Base-by-base conservation (phyloP, 2,329 filamentous ascomycete genomes). In the Xylariaceae sp. region DNA sequence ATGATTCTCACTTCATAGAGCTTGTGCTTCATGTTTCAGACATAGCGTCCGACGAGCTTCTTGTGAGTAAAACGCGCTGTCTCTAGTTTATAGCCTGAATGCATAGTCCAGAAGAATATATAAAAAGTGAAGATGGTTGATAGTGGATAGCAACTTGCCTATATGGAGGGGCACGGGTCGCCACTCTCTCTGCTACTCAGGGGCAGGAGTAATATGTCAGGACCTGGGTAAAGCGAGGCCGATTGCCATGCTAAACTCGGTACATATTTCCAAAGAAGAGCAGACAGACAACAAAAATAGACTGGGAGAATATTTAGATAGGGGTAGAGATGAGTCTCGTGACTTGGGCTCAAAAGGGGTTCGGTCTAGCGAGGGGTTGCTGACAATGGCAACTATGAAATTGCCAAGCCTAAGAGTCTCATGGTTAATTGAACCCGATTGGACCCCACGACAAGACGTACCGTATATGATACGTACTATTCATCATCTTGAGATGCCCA, bases 271-370 rank as follows among this genome's bases (percentile, higher is more conserved):
- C n/a, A n/a, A n/a, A n/a, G n/a, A n/a, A n/a, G n/a, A n/a, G n/a
- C n/a, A n/a, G n/a, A n/a, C n/a, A n/a, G n/a, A n/a, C n/a, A n/a
- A n/a, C n/a, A n/a, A n/a, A n/a, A n/a, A n/a, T n/a, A n/a, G n/a
- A n/a, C n/a, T n/a, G n/a, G n/a, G n/a, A n/a, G n/a, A n/a, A n/a
- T n/a, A n/a, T n/a, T n/a, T n/a, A 17, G 21, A 41, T 28, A 33
- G 37, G 28, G 37, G 24, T 14, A 26, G n/a, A 21, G 37, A 40
- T 11, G 26, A 17, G 26, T n/a, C 37, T 11, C 12, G 28, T 24
- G 37, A 43, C 28, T 29, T 37, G n/a, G n/a, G n/a, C n/a, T 24
- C 17, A 24, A 46, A 46, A 45, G 50, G 34, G 33, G 50, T 26
- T 26, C 43, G 6, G 9, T 23, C 23, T 29, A 12, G 4, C 28